Percentiles rank a stretch among this genome's conserved stretches.
Conservation (phyloP, 352 stramenopile genomes). For the Globisporangium yorkense region DNA sequence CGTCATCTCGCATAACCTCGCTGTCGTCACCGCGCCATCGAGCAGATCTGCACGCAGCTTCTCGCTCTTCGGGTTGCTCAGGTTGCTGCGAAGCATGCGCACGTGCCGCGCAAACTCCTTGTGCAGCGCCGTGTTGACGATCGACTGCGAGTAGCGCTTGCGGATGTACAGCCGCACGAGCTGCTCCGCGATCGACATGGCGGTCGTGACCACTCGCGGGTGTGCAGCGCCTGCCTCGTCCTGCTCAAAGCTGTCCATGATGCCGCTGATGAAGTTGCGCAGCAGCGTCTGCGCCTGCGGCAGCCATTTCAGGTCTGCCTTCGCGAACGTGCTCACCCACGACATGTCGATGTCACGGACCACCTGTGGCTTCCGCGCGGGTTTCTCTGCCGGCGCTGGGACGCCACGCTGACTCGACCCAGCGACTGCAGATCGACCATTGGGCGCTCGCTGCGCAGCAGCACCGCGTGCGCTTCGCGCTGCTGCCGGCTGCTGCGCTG, state of each 20-base stretch:
- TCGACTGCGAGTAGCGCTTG: constrained; percentile 19
- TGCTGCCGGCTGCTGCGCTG: not conserved
- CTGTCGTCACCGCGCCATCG: constrained; percentile 14
- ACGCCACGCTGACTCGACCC: too few species aligned
- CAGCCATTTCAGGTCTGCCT: constrained; percentile 38
- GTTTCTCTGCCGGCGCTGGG: not conserved
- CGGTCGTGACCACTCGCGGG: constrained; percentile 13
- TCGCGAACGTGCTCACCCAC: constrained; percentile 25
- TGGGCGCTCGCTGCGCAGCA: not conserved
- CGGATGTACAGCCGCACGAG: constrained; percentile 29
- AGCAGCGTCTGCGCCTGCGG: constrained; percentile 16
- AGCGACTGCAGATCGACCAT: not conserved
- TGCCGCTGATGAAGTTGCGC: constrained; percentile 29
- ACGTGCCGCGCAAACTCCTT: constrained; percentile 41
- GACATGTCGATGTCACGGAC: constrained; percentile 20
- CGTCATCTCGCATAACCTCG: constrained; percentile 33
- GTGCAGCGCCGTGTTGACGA: constrained; percentile 25
- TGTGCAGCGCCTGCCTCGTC: constrained; percentile 14
- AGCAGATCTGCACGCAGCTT: constrained; percentile 39
- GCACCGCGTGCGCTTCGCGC: not conserved
- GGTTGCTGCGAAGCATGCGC: constrained; percentile 48
- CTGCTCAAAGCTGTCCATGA: constrained; percentile 33
- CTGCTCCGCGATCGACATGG: constrained; percentile 20
- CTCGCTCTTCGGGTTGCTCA: constrained; percentile 31
- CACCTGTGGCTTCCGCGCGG: not conserved